Conservation (phyloP, 2,329 filamentous ascomycete species). For the Penicillium brevicompactum region DNA sequence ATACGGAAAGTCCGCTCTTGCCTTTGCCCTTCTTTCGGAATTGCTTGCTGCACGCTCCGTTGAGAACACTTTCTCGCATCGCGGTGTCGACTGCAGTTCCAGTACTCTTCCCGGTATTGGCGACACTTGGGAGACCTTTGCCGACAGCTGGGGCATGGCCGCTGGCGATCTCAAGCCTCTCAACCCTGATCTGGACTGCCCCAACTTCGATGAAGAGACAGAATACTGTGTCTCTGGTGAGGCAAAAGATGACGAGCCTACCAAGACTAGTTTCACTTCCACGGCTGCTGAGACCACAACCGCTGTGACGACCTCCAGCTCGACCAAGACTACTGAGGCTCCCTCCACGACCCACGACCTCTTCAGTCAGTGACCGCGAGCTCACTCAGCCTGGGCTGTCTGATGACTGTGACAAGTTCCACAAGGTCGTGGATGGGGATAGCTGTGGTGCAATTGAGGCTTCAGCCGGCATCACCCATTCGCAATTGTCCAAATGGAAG, state of each 20-base stretch:
- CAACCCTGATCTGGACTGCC: conserved; percentile 30
- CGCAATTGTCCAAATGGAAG: conserved; percentile 13
- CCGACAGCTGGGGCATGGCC: conserved; percentile 24
- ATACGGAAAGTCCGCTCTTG: not conserved
- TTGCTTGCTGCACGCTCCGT: conserved; percentile 7
- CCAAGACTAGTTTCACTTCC: too few relatives aligned
- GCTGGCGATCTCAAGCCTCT: conserved; percentile 22
- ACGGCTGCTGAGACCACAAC: too few relatives aligned
- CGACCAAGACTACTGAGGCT: conserved; percentile 3
- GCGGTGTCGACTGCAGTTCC: conserved; percentile 6
- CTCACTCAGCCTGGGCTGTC: conserved; percentile 12
- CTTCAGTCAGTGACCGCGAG: conserved; percentile 2
- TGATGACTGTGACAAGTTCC: conserved; percentile 12
- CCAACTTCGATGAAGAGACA: conserved; percentile 14
- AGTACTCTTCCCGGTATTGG: conserved; percentile 16
- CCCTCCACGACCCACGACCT: conserved; percentile 4
- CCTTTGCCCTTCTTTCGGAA: conserved; percentile 6
- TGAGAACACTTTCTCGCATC: conserved; percentile 38
- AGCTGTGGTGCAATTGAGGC: conserved; percentile 11
- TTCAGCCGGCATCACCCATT: conserved; percentile 5
- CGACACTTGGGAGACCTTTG: conserved; percentile 30
- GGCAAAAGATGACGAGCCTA: not conserved
- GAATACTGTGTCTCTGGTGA: conserved; percentile 16
- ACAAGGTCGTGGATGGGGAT: conserved; percentile 10
- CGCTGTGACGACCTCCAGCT: conserved; percentile 2